Evolutionary conservation across 331 rosid genomes (phyloP).

Genomic region (Pyracantha coccinea): DNA sequence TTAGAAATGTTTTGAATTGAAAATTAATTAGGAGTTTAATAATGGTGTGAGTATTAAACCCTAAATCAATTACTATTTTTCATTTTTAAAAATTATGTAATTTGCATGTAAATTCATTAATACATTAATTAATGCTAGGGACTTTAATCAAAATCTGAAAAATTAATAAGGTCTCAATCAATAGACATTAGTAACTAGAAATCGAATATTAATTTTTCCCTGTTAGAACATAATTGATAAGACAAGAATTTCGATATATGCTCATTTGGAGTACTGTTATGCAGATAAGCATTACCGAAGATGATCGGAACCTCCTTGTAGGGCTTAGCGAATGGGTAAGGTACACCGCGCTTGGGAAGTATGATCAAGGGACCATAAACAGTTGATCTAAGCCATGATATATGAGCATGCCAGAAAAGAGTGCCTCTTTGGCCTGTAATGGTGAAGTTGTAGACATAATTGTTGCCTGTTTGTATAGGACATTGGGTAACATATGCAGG

Average conservation of each 20-base stretch:
- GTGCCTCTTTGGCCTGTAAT: conserved; percentile 30
- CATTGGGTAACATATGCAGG: conserved; percentile 31
- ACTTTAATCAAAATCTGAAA: too few relatives aligned
- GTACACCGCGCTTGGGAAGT: conserved; percentile 35
- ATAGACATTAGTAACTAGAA: too few relatives aligned
- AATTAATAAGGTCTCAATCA: too few relatives aligned
- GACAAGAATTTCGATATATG: neutral
- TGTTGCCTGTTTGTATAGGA: conserved; percentile 25
- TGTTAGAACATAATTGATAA: neutral
- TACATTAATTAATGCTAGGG: too few relatives aligned
- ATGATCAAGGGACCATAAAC: conserved; percentile 35
- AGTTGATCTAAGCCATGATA: conserved; percentile 35
- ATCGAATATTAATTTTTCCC: too few relatives aligned
- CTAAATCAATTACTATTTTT: too few relatives aligned
- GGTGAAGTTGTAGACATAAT: conserved; percentile 28
- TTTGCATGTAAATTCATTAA: too few relatives aligned
- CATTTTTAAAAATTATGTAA: too few relatives aligned
- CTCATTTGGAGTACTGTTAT: neutral
- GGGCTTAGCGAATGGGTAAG: conserved; percentile 37
- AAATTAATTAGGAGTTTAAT: too few relatives aligned
- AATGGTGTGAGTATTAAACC: too few relatives aligned
- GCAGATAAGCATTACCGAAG: conserved; percentile 21
- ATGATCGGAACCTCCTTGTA: conserved; percentile 36
- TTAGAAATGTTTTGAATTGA: too few relatives aligned
- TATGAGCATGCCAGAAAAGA: conserved; percentile 34